Conservation (phyloP, 1,284 basidiomycete genomes). For the Peniophora sp. region DNA sequence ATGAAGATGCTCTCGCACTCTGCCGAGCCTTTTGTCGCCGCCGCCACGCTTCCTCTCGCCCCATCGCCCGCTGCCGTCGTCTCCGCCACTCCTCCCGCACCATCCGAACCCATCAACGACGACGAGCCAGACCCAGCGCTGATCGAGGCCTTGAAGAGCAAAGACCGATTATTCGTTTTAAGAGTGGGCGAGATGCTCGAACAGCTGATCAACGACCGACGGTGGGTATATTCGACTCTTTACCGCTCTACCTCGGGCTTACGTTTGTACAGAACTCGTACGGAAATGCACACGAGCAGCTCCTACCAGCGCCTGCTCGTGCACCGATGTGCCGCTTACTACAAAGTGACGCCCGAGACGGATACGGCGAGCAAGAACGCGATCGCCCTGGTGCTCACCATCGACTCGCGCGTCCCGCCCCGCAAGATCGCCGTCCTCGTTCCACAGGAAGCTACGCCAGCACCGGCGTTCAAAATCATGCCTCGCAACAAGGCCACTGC, state of each 20-base stretch:
- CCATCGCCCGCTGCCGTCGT: no score
- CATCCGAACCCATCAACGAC: slow-evolving; percentile 5
- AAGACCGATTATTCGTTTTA: slow-evolving; percentile 77
- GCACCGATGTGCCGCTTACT: slow-evolving; percentile 75
- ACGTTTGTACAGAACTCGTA: slow-evolving; percentile 35
- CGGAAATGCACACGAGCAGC: slow-evolving; percentile 58
- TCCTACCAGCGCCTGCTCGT: slow-evolving; percentile 78
- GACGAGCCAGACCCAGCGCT: slow-evolving; percentile 66
- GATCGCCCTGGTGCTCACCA: slow-evolving; percentile 45
- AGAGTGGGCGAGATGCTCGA: slow-evolving; percentile 80
- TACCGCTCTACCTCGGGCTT: not conserved
- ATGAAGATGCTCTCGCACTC: slow-evolving; percentile 8
- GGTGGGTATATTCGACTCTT: slow-evolving; percentile 36
- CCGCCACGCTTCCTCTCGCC: slow-evolving; percentile 3
- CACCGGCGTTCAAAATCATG: slow-evolving; percentile 81
- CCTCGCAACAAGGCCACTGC: slow-evolving; percentile 34
- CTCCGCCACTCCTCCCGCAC: slow-evolving; percentile 4
- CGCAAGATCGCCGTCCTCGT: slow-evolving; percentile 70
- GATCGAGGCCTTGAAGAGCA: slow-evolving; percentile 75
- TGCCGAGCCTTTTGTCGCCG: slow-evolving; percentile 9
- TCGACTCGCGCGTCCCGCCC: slow-evolving; percentile 63
- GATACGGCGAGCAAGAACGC: slow-evolving; percentile 51
- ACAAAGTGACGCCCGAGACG: slow-evolving; percentile 58
- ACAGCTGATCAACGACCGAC: slow-evolving; percentile 61
- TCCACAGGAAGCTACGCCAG: slow-evolving; percentile 57